phyloP scores from a whole-genome alignment of 1,139 yeast genomes.

The Debaryomycetaceae sp. region DNA sequence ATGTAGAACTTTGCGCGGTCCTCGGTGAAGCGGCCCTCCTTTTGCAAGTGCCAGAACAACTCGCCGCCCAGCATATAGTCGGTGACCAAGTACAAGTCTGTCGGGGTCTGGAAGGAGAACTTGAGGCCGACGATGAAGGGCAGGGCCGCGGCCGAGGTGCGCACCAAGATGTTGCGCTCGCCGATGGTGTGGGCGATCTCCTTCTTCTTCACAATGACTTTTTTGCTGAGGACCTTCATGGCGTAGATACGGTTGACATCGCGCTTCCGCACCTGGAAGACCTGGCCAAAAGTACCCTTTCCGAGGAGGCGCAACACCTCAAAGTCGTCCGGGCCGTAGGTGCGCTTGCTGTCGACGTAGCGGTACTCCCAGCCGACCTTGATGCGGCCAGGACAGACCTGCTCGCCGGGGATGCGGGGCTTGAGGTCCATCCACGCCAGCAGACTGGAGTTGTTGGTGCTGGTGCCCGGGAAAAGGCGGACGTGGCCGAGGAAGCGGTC shows the following conservation, averaged over 20 bases:
- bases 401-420: conserved; percentile 67
- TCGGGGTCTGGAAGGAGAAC: conserved; percentile 90
- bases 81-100: conserved; percentile 84
- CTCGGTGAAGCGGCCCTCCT: conserved; percentile 88
- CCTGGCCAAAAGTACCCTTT: conserved; percentile 96
- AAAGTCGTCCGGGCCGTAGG: conserved; percentile 88
- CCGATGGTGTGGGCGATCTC: conserved; percentile 98
- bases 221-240: conserved; percentile 90
- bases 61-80: conserved; percentile 99
- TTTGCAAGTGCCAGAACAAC: conserved; percentile 93
- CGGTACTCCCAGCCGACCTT: conserved; percentile 67
- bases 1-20: conserved; percentile 92
- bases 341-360: conserved; percentile 50
- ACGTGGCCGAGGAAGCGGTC: conserved; percentile 84
- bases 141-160: conserved; percentile 70
- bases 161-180: conserved; percentile 84
- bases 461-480: conserved; percentile 57
- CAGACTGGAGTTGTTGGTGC: conserved; percentile 19
- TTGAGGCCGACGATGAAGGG: conserved; percentile 91
- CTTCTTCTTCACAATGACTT: conserved; percentile 89
- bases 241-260: conserved; percentile 90
- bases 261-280: conserved; percentile 83
- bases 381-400: conserved; percentile 60
- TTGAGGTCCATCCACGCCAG: conserved; percentile 67
- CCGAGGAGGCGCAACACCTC: conserved; percentile 84